Evolutionary conservation across 2,329 filamentous ascomycete species (phyloP).

Genomic region (Fusarium clavum): DNA sequence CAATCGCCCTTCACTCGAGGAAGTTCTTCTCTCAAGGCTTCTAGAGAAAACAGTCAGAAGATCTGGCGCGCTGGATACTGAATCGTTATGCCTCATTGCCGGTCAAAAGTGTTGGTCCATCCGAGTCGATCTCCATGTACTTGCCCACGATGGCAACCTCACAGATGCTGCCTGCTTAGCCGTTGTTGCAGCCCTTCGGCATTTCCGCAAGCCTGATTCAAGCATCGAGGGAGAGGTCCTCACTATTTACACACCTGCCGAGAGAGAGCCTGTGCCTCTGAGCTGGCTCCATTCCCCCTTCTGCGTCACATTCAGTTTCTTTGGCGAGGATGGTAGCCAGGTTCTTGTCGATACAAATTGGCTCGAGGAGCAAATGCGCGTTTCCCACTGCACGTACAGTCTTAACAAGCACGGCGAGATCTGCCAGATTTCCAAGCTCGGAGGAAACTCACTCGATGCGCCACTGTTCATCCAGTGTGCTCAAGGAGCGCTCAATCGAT

Average conservation of each 20-base stretch:
- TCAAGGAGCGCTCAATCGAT: conserved; percentile 78
- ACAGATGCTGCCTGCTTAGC: conserved; percentile 88
- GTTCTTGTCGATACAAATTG: conserved; percentile 78
- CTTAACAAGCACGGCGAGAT: conserved; percentile 92
- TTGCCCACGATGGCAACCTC: conserved; percentile 91
- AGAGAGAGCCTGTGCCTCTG: conserved; percentile 89
- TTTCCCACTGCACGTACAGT: conserved; percentile 81
- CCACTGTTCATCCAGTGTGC: conserved; percentile 81
- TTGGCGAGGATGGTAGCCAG: conserved; percentile 73
- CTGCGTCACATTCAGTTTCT: conserved; percentile 91
- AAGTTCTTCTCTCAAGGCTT: conserved; percentile 85
- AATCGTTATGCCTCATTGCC: conserved; percentile 93
- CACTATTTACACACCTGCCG: conserved; percentile 84
- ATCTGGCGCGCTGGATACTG: conserved; percentile 91
- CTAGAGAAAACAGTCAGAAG: conserved; percentile 95
- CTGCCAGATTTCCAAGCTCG: conserved; percentile 91
- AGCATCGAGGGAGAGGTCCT: conserved; percentile 86
- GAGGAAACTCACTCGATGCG: conserved; percentile 85
- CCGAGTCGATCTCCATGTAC: conserved; percentile 89
- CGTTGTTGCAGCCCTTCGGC: conserved; percentile 86
- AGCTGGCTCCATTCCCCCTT: conserved; percentile 93
- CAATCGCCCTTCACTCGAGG: conserved; percentile 83
- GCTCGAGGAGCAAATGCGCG: conserved; percentile 80
- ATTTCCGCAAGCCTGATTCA: conserved; percentile 92
- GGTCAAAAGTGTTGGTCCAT: conserved; percentile 92